Base-by-base conservation (phyloP, 257 asterid species). In the Lantana camara region DNA sequence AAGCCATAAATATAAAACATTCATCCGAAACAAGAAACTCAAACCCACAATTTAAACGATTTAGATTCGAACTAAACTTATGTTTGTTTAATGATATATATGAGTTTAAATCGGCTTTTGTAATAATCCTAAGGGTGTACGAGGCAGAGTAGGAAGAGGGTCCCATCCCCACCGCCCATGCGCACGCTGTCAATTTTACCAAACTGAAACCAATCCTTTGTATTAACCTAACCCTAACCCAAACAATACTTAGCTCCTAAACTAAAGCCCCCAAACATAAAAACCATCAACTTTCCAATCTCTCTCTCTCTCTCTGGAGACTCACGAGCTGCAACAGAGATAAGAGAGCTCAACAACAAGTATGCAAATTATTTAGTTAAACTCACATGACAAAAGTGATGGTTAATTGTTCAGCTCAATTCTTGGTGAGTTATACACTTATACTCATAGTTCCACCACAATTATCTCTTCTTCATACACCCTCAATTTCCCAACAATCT, bases 171-270 rank as follows among this genome's bases (percentile, higher is more conserved):
- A 75, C 80, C 85, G 67, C 80, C 81, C 80, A 70, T 52, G 76
- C 76, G 82, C 82, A 73, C 76, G 78, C 80, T 66, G 78, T 73
- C 56, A 40, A 57, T 57, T 3, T 66, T 67, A 63, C 83, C 75
- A 46, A 71, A 64, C 59, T 61, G 60, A 45, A 27, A 46, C 23
- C 37, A 14, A 19, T 38, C 62, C 11, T 2, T 7, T 58, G 60
- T 13, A 51, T 64, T 73, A 74, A 80, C 90, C 92, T 80, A 89
- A 80, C 89, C 87, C 86, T 77, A 73, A 72, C 76, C 75, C 73
- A 68, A 77, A 38, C 63, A 70, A 37, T 69, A 68, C 77, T 74
- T 64, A 70, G 61, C 67, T 49, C 66, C 79, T 63, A 61, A 51
- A 73, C 69, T 27, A 54, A 55, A 51, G 66, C 65, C 72, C 78